Conservation (phyloP, 2,329 filamentous ascomycete genomes). For the Clonostachys chloroleuca region DNA sequence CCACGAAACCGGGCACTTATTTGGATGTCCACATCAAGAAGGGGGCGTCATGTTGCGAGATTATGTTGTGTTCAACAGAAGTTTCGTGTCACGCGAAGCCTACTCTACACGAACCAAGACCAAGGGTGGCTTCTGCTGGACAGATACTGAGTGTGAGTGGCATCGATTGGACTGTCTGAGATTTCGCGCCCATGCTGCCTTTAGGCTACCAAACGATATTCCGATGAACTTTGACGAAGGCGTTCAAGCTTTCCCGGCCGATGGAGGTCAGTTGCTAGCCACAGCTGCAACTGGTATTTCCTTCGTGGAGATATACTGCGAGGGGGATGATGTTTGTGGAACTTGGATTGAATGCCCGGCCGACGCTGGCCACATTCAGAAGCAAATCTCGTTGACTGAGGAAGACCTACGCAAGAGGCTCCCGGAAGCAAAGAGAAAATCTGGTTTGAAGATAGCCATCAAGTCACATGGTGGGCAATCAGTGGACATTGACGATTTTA, state of each 20-base stretch:
- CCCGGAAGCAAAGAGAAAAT: constrained; percentile 68
- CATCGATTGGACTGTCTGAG: constrained; percentile 84
- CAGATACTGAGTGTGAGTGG: constrained; percentile 84
- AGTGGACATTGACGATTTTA: constrained; percentile 74
- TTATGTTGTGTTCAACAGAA: constrained; percentile 78
- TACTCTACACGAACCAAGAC: constrained; percentile 85
- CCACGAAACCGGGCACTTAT: constrained; percentile 84
- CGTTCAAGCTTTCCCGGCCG: constrained; percentile 82
- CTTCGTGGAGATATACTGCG: constrained; percentile 76
- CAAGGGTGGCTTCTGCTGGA: constrained; percentile 70
- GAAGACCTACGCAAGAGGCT: constrained; percentile 67
- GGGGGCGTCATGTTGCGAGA: constrained; percentile 89
- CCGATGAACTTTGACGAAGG: constrained; percentile 63
- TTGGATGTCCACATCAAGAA: constrained; percentile 87
- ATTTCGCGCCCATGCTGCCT: constrained; percentile 87
- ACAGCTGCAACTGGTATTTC: constrained; percentile 79
- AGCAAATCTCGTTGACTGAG: constrained; percentile 70
- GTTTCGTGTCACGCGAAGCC: constrained; percentile 76
- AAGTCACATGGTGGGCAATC: constrained; percentile 73
- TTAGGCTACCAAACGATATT: constrained; percentile 77
- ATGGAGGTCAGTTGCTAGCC: constrained; percentile 69
- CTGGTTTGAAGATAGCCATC: constrained; percentile 65
- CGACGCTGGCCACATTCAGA: constrained; percentile 25
- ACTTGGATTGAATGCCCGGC: constrained; percentile 77
- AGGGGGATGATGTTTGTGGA: constrained; percentile 77